These are phyloP conservation scores for Mycena kentingensis DNA, from an alignment of 768 basidiomycete species.

Conservation along the genomic window DNA sequence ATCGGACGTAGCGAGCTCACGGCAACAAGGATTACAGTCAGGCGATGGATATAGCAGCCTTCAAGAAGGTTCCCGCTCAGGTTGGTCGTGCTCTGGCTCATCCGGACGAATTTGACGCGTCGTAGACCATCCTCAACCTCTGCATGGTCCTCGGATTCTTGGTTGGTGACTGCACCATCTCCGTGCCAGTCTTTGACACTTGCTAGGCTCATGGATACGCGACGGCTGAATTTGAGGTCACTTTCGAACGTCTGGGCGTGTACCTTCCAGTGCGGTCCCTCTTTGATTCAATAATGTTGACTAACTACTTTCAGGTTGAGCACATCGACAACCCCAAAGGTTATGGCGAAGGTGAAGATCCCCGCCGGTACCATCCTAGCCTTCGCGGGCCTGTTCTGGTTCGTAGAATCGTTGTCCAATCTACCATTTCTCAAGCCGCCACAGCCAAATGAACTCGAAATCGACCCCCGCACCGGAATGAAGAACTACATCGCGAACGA, in stretches of 20 bases:
- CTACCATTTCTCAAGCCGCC: constrained; percentile 1
- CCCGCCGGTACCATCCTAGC: constrained; percentile 71
- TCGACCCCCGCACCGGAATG: constrained; percentile 88
- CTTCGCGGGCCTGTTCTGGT: constrained; percentile 85
- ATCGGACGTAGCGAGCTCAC: neutral
- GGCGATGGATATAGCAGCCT: constrained; percentile 81
- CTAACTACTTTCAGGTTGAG: constrained; percentile 42
- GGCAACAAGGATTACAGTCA: constrained; percentile 27
- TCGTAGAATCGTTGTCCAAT: constrained; percentile 22
- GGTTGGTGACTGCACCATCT: constrained; percentile 39
- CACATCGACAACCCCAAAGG: constrained; percentile 95
- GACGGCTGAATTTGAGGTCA: constrained; percentile 85
- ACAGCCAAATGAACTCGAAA: constrained; percentile 78
- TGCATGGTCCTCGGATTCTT: constrained; percentile 91
- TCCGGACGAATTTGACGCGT: neutral
- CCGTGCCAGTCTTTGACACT: neutral
- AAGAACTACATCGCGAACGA: constrained; percentile 94
- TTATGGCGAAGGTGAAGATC: constrained; percentile 83
- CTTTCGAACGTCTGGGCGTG: constrained; percentile 74
- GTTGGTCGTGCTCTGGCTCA: constrained; percentile 35
- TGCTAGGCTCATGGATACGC: constrained; percentile 76
- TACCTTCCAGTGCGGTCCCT: constrained; percentile 70
- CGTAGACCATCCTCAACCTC: constrained; percentile 81
- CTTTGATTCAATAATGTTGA: neutral
- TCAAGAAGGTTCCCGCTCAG: constrained; percentile 72